phyloP scores from a whole-genome alignment of 139 green algal species.

The Pseudopediastrum boryanum region DNA sequence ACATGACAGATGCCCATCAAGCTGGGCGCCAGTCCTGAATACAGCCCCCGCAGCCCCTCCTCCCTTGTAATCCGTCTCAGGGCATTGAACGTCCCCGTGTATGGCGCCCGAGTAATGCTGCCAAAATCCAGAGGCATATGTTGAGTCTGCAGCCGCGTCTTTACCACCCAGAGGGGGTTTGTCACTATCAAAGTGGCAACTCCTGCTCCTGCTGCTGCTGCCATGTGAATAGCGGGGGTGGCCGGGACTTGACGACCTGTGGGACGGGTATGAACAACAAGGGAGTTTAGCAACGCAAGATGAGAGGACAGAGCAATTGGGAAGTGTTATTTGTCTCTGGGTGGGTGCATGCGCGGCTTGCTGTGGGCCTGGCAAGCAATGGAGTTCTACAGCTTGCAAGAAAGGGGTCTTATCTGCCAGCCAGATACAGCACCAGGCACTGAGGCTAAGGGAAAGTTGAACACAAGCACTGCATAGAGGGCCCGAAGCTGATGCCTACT shows the following conservation, averaged over 20 bases:
- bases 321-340: no score
- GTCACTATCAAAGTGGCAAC: conserved; percentile 85
- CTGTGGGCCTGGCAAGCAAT: background rate
- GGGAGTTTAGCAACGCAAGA: no score
- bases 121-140: conserved; percentile 56
- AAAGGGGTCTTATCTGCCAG: no score
- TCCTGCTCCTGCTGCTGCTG: conserved; percentile 84
- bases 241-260: conserved; percentile 28
- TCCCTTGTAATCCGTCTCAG: conserved; percentile 82
- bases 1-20: conserved; percentile 93
- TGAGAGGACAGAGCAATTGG: no score
- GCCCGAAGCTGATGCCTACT: no score
- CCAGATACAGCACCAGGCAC: no score
- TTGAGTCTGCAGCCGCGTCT: conserved; percentile 93
- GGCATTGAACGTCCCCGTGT: conserved; percentile 68
- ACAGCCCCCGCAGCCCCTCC: conserved; percentile 90
- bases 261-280: no score
- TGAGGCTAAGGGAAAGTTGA: no score
- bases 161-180: conserved; percentile 97
- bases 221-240: conserved; percentile 73
- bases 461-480: no score
- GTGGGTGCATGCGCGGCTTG: background rate
- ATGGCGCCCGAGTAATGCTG: conserved; percentile 19
- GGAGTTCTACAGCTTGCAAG: no score
- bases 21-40: conserved; percentile 89